Base-by-base conservation (phyloP, 257 asterid species). In the Jasminum sambac region DNA sequence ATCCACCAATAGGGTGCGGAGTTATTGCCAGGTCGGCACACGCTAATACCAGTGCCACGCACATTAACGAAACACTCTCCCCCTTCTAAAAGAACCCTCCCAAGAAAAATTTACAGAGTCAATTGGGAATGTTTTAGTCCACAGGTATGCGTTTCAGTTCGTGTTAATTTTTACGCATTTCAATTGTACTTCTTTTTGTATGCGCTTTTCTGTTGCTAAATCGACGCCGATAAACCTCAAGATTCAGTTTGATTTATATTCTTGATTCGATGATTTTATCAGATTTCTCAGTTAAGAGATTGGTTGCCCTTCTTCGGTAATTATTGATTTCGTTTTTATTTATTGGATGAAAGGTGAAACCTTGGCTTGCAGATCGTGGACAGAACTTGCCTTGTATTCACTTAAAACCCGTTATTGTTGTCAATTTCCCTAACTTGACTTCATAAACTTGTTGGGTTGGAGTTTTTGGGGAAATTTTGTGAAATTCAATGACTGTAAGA, bases 321-420 rank as follows among this genome's bases (percentile, higher is more conserved):
- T 55, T 55, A 14, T 21, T n/a, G 4, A 23, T 55, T 55, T 52
- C 19, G 4, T 17, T 52, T 6, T 21, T 2, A 17, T 52, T 52
- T 52, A 10, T 55, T 23, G 62, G 30, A 13, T 10, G 62, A 55
- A 19, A 55, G 30, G 14, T 55, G 36, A 55, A 55, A 55, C 62
- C 36, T 9, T 55, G 14, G 36, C 11, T 55, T 55, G 36, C 16
- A 3, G 62, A 55, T 55, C 62, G n/a, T 23, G 16, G 34, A 30
- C 62, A 55, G 62, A 55, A 55, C 59, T 55, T 21, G 62, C 62
- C 61, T 21, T 11, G 34, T 34, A 9, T 55, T 23, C 62, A 55
- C 34, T 55, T 19, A 23, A 52, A 23, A 11, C 62, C 36, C 62
- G 11, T 55, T 55, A 23, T 55, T 23, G 59, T 23, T 55, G 36